A percentile compares a stretch with the other conserved stretches of the same genome.
Evolutionary conservation across 495 filamentous ascomycete genomes (phyloP).

Genomic region (Sordaria brevicollis): DNA sequence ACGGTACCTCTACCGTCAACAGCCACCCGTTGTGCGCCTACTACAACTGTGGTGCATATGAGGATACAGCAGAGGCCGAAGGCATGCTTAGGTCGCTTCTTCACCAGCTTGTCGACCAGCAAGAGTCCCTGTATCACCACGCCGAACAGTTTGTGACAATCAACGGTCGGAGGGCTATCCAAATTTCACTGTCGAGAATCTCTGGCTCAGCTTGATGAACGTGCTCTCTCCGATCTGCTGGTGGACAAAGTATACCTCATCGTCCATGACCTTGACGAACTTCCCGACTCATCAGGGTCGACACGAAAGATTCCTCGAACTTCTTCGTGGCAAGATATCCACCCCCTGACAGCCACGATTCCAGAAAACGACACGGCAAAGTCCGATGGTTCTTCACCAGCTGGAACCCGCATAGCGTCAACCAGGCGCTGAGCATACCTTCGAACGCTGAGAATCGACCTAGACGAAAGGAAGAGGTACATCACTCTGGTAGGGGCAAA

Average conservation of each 20-base stretch:
- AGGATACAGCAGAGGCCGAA: too few species aligned
- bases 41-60: too few species aligned
- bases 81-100: conserved; percentile 29
- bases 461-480: not conserved
- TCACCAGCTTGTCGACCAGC: conserved; percentile 23
- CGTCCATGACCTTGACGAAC: conserved; percentile 24
- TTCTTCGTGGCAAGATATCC: conserved; percentile 7
- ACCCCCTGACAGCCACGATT: not conserved
- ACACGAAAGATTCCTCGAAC: conserved; percentile 24
- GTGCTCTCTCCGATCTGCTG: conserved; percentile 23
- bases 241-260: conserved; percentile 27
- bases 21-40: too few species aligned
- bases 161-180: conserved; percentile 10
- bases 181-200: conserved; percentile 16
- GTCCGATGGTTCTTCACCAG: conserved; percentile 26
- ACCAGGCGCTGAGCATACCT: conserved; percentile 4
- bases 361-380: conserved; percentile 2
- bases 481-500: not conserved
- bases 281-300: conserved; percentile 16
- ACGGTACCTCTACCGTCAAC: too few species aligned
- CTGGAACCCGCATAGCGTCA: conserved; percentile 11
- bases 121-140: conserved; percentile 22
- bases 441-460: not conserved
- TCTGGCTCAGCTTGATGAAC: conserved; percentile 24
- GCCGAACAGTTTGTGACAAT: conserved; percentile 20